Evolutionary conservation across 805 yeast species (phyloP), one percentile per base, ranked within the genome.

Genomic region (Wickerhamomyces chambardii): DNA sequence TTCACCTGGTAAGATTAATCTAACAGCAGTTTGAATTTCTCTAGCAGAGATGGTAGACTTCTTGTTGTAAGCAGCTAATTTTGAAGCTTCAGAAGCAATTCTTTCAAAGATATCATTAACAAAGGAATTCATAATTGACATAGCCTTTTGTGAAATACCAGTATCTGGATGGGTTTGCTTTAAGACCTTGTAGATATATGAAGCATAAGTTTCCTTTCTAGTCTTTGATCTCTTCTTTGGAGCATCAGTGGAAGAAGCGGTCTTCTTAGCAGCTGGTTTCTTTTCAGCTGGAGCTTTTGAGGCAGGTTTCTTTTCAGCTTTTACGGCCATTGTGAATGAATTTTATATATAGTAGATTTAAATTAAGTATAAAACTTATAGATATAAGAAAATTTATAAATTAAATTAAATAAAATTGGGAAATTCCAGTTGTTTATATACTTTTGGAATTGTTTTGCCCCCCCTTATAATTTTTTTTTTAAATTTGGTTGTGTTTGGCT

Each of bases 81-180:
- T 90, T 51, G 97, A 89, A 56, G 97, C 96, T 74, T 89, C 97
- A 56, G 90, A 69, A 55, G 97, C 97, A 56, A 90, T 84, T 76
- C 97, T 89, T 75, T 89, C 97, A 62, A 89, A 90, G 63, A 89
- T 86, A 70, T 90, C 97, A 72, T 87, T 89, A 54, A 90, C 97
- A 56, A 90, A 90, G 30, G 97, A 90, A 84, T 90, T 90, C 90
- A 90, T 81, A 66, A 90, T 90, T 49, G 95, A 86, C 95, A 90
- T 90, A 48, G 97, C 95, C 65, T 86, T 84, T 72, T 87, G 95
- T 55, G 97, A 89, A 64, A 90, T 90, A 85, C 97, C 97, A 46
- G 97, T 90, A 67, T 90, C 97, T 67, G 97, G 97, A 71, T 90
- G 97, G 45, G 97, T 89, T 77, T 90, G 97, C 72, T 89, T 89